Base-by-base conservation (phyloP, 1,139 yeast species). In the Yarrowia galli region DNA sequence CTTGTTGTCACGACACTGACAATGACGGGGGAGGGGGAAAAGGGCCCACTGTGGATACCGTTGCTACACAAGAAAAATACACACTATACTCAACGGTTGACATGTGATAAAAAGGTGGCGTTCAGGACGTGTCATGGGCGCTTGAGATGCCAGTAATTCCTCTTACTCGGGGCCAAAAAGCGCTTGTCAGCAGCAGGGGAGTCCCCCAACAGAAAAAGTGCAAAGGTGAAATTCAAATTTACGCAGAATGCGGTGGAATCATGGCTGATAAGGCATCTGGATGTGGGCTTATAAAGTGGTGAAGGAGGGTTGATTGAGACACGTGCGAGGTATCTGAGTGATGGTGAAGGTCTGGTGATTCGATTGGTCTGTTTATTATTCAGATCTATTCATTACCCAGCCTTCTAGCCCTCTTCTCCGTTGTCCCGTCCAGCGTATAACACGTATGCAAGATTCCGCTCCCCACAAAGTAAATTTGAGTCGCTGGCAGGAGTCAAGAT, bases 211-310 rank as follows among this genome's bases (percentile, higher is more conserved):
- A 53, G 23, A 53, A 53, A 53, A 35, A 36, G 9, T 2, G 6
- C 18, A 53, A 53, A 35, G 16, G n/a, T 12, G 18, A 32, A 32
- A 48, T 48, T 48, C 40, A 32, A 49, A 49, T 49, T 4, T 32
- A 49, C 56, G 58, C 58, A 51, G 58, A 51, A 51, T 51, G 58
- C 58, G 13, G 43, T 51, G 58, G 58, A 51, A 51, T 18, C 46
- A 8, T 12, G 22, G 46, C 46, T 42, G 53, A 48, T 48, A 48
- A 48, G 53, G 36, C 36, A 28, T 22, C 8, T 3, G 22, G 12
- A n/a, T 48, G 53, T n/a, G 36, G 22, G 20, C 13, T 22, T 28
- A 28, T 12, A 3, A 3, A 3, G 6, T 6, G 16, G 42, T 2
- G 16, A 12, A 3, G n/a, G 32, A 8, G 28, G 15, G 2, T 10